phyloP scores from a whole-genome alignment of 805 yeast species.

The Ogataea nonfermentans region DNA sequence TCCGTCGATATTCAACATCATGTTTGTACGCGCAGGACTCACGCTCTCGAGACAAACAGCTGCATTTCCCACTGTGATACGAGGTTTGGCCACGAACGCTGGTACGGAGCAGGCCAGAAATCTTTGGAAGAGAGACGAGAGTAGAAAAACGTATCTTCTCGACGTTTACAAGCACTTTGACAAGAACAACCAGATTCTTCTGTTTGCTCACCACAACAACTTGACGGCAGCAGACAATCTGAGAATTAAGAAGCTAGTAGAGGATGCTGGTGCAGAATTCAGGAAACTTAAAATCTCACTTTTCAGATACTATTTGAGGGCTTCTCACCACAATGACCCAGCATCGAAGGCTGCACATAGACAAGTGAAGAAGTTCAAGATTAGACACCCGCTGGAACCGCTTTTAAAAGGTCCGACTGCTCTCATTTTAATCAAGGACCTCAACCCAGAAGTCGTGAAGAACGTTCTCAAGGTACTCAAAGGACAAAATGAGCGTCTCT shows the following conservation, averaged over 20 bases:
- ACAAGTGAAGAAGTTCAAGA: conserved; percentile 38
- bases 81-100: conserved; percentile 1
- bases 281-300: conserved; percentile 66
- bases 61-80: neutral
- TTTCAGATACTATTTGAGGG: conserved; percentile 74
- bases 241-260: conserved; percentile 58
- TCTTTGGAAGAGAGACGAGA: conserved; percentile 58
- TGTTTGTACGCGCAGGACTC: conserved; percentile 4
- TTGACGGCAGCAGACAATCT: conserved; percentile 67
- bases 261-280: conserved; percentile 64
- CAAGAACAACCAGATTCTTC: conserved; percentile 63
- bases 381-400: conserved; percentile 65
- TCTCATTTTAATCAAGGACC: conserved; percentile 60
- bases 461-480: conserved; percentile 60
- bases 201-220: conserved; percentile 85
- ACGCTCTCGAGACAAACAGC: neutral
- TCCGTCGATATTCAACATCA: neutral
- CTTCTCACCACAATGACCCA: conserved; percentile 70
- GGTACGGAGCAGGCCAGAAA: conserved; percentile 10
- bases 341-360: conserved; percentile 52
- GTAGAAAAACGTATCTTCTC: conserved; percentile 83
- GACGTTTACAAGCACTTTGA: conserved; percentile 75
- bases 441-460: conserved; percentile 69
- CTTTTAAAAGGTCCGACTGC: conserved; percentile 86
- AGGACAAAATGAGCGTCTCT: conserved; percentile 65